Evolutionary conservation across 1,284 basidiomycete species (phyloP).

Genomic region (Puccinia brachypodii): DNA sequence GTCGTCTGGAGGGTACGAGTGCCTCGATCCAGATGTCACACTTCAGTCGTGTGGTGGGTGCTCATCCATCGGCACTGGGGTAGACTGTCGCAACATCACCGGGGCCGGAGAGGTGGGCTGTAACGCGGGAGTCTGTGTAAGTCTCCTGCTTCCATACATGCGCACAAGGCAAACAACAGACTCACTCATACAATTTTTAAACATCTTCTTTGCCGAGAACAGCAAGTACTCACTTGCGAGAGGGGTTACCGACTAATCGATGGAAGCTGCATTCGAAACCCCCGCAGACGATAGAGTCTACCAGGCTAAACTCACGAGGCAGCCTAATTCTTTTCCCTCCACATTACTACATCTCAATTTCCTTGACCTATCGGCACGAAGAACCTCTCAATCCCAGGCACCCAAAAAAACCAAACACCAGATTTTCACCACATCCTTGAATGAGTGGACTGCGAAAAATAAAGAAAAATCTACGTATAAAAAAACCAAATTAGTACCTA

Average conservation of each 20-base stretch:
- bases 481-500: too few relatives aligned
- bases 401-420: too few relatives aligned
- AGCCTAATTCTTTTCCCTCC: neutral
- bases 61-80: neutral
- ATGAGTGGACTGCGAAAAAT: too few relatives aligned
- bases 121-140: conserved; percentile 32
- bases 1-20: conserved; percentile 20
- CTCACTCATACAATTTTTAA: neutral
- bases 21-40: conserved; percentile 31
- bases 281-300: neutral
- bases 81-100: conserved; percentile 16
- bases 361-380: too few relatives aligned
- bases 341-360: too few relatives aligned
- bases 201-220: neutral
- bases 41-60: conserved; percentile 39
- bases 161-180: neutral
- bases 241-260: conserved; percentile 3
- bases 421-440: too few relatives aligned
- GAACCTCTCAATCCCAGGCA: too few relatives aligned
- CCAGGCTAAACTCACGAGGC: neutral
- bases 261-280: conserved; percentile 11
- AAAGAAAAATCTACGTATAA: too few relatives aligned
- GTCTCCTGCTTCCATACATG: neutral
- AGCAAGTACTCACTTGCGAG: conserved; percentile 5
- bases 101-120: conserved; percentile 26